Evolutionary conservation across 2,329 filamentous ascomycete genomes (phyloP).

Genomic region (Nemania sp.): DNA sequence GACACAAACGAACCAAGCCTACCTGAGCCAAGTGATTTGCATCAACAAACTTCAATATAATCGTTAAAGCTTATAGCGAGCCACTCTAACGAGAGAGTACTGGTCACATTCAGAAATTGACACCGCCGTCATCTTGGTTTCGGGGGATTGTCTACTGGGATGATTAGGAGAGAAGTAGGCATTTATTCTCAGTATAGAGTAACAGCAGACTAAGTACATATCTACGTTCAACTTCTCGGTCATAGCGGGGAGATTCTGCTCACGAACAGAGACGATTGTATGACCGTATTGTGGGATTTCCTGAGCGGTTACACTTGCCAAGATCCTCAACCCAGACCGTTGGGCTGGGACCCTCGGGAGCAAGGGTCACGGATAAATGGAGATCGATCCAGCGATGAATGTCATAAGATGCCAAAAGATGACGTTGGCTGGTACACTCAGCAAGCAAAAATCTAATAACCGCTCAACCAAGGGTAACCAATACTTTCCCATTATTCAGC

Average conservation of each 20-base stretch:
- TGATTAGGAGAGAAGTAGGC: too few species aligned
- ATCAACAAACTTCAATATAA: neutral
- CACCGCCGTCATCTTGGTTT: too few species aligned
- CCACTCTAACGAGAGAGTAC: neutral
- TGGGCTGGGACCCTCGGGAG: constrained; percentile 39
- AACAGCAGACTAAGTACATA: neutral
- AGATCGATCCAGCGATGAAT: constrained; percentile 36
- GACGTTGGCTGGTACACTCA: constrained; percentile 30
- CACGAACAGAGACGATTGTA: constrained; percentile 5
- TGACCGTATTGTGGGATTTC: constrained; percentile 24
- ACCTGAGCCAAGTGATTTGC: neutral
- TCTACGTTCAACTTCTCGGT: neutral
- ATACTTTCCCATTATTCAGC: constrained; percentile 37
- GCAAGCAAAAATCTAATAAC: constrained; percentile 26
- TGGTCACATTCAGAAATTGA: neutral
- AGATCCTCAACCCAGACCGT: constrained; percentile 38
- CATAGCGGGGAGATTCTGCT: constrained; percentile 6
- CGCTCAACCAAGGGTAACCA: constrained; percentile 28
- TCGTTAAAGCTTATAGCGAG: neutral
- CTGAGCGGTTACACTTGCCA: constrained; percentile 35
- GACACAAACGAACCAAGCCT: neutral
- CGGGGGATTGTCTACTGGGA: too few species aligned
- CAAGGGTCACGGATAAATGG: constrained; percentile 42
- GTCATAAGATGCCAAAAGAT: constrained; percentile 32
- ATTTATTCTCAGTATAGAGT: neutral